phyloP scores from a whole-genome alignment of 208 protist species.

The Leishmania tarentolae region DNA sequence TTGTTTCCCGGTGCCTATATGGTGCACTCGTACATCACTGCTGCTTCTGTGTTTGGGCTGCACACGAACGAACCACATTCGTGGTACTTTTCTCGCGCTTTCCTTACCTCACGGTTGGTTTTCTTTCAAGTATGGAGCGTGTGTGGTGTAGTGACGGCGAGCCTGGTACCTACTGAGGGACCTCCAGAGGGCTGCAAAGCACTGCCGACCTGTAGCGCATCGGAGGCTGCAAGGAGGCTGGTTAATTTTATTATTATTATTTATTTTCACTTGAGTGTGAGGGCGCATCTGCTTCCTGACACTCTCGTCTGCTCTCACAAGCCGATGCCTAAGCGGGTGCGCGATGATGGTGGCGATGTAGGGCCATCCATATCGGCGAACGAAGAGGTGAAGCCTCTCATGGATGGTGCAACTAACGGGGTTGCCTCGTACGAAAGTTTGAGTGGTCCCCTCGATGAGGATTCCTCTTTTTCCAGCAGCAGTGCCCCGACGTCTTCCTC shows the following conservation, averaged over 20 bases:
- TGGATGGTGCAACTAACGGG: neutral
- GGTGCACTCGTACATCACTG: neutral
- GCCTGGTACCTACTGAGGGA: neutral
- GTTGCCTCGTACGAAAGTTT: neutral
- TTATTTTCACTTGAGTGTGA: neutral
- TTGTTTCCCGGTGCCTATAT: neutral
- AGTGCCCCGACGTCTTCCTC: slow-evolving; percentile 17
- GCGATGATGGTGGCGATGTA: slow-evolving; percentile 4
- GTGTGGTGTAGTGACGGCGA: neutral
- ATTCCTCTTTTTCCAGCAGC: slow-evolving; percentile 14
- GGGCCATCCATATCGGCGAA: neutral
- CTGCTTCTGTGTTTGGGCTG: neutral
- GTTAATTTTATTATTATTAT: neutral
- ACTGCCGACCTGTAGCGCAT: neutral
- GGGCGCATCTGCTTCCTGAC: neutral
- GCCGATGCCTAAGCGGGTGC: slow-evolving; percentile 24
- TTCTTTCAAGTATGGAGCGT: too few relatives aligned
- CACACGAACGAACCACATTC: neutral
- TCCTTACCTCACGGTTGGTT: neutral
- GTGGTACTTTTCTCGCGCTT: neutral
- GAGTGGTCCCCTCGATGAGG: slow-evolving; percentile 8
- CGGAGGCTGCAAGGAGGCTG: neutral
- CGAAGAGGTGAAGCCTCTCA: neutral
- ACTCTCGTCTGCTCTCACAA: neutral
- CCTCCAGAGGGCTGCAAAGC: neutral